Evolutionary conservation across 305 asterid species (phyloP), one percentile per base, ranked within the genome.

Genomic region (Galium porrigens): DNA sequence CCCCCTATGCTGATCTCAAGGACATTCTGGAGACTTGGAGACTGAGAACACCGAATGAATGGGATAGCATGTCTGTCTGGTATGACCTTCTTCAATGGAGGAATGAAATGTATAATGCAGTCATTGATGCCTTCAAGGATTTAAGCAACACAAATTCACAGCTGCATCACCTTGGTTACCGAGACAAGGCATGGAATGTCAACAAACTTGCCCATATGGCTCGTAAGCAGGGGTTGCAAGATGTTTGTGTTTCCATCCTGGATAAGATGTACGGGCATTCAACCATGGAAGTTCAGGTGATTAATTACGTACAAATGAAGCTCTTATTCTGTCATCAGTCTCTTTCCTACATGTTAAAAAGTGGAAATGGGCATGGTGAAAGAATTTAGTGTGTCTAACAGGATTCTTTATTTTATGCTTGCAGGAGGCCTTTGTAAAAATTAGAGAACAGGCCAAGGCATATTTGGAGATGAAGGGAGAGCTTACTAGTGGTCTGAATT

Each of bases 251-350:
- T 74, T 81, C 90, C 68, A 82, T 94, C 66, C 81, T 94, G 64
- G 97, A 94, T 69, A 94, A 94, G 80, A 87, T 94, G 99, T 94
- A 94, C 74, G 99, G 99, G 53, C 99, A 94, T 85, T 87, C 99
- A 25, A 90, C 97, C 1, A 94, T 94, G 99, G 99, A 94, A 86
- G 97, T 90, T 75, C 99, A 94, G 99, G 99, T 92, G 0, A 27
- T 14, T 59, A 25, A 58, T 42, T 58, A 42, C 33, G 64, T 11
- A 58, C 51, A 55, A 12, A 66, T 61, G 33, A 37, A 20, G 36
- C 32, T 65, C 15, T 41, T 22, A n/a, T 61, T 17, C 56, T 25
- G 17, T 34, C 14, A 22, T 53, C 36, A n/a, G n/a, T 32, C 22
- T 63, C 51, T 29, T 5, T 58, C 51, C 27, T 41, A n/a, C 57